phyloP scores from a whole-genome alignment of 805 yeast species.

The Metschnikowia drakensbergensis region DNA sequence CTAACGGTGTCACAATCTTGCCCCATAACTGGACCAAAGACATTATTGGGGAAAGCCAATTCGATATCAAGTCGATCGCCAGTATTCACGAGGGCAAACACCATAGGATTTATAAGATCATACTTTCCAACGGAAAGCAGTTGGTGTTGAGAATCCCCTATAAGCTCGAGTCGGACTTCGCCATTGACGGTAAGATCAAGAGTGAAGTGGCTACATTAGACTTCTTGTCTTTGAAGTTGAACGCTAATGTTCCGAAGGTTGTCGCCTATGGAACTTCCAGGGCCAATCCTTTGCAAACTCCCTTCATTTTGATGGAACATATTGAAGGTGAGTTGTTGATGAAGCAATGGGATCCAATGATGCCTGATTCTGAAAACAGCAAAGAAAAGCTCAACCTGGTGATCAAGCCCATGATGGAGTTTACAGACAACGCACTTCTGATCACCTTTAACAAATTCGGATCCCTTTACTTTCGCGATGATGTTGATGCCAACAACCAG shows the following conservation, averaged over 20 bases:
- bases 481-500: constrained; percentile 48
- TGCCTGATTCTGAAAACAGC: constrained; percentile 47
- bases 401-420: constrained; percentile 68
- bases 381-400: constrained; percentile 53
- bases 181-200: constrained; percentile 64
- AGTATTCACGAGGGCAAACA: constrained; percentile 94
- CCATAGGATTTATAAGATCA: constrained; percentile 77
- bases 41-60: constrained; percentile 42
- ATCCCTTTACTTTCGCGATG: constrained; percentile 74
- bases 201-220: constrained; percentile 95
- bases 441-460: constrained; percentile 72
- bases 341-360: constrained; percentile 88
- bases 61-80: constrained; percentile 61
- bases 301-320: constrained; percentile 78
- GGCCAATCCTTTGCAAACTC: constrained; percentile 62
- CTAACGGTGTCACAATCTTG: constrained; percentile 41
- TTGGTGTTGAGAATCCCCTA: constrained; percentile 86
- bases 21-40: constrained; percentile 45
- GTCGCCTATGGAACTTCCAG: constrained; percentile 59
- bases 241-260: constrained; percentile 69
- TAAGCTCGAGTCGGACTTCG: constrained; percentile 60
- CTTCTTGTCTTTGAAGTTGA: constrained; percentile 62
- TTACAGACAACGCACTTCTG: constrained; percentile 52
- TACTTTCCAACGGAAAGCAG: constrained; percentile 55
- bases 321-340: constrained; percentile 78